Evolutionary conservation across 495 filamentous ascomycete species (phyloP), one percentile per base, ranked within the genome.

Genomic region (Neurospora pannonica): DNA sequence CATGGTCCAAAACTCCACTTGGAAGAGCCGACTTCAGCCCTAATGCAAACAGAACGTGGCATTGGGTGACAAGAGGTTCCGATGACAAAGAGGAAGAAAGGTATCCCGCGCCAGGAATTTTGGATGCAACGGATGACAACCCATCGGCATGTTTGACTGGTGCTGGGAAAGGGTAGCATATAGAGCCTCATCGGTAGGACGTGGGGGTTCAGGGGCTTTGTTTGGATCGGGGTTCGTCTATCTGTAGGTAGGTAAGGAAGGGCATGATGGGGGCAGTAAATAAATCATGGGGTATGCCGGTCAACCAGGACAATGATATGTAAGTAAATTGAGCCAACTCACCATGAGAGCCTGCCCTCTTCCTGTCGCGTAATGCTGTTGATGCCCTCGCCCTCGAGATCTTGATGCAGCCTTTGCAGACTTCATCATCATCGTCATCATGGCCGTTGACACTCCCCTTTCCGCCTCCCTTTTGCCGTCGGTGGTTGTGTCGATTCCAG

Each of bases 371-470:
- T 60, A 62, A 40, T 46, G 42, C 43, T 54, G 73, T 74, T 43
- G 74, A 73, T n/a, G 75, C 78, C 42, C 79, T 74, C 17, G 79
- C 73, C 62, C 73, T 76, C 46, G 71, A 70, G 71, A 82, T 82
- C 69, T 80, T 81, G 73, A 38, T 74, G 73, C 81, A 83, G 70
- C 79, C 81, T 71, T 74, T 71, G 76, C 81, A 83, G 28, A 67
- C 75, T 31, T 71, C 77, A 38, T 74, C 54, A 11, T 78, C 74
- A 3, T 77, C 74, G 2, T 77, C 73, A 19, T 75, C 40, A 21
- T 72, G 72, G 28, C 15, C 28, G 1, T 34, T 8, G 0, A 19
- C 54, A 34, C 13, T 19, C 54, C 54, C 24, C 28, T 31, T 31
- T 62, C 24, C 54, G 13, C 54, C 54, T 62, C 54, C 54, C 28